Evolutionary conservation across 805 yeast species (phyloP), one percentile per base, ranked within the genome.

Genomic region (Maudiozyma saulgeensis): DNA sequence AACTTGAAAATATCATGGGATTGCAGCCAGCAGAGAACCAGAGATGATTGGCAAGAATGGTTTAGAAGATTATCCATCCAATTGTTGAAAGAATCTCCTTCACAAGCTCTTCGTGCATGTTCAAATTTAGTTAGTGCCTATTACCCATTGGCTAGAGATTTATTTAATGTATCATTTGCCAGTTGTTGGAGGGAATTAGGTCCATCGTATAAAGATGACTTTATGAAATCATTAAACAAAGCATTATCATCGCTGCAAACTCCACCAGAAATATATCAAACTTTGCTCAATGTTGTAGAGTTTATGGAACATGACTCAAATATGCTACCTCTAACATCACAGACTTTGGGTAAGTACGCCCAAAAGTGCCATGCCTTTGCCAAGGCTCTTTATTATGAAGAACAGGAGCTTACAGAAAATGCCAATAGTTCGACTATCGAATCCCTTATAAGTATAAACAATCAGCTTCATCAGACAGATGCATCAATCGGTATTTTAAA

Each of bases 11-110:
- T 80, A 42, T 87, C 90, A 1, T 93, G 99, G 98, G 96, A 89
- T 56, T 84, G 96, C 26, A 79, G 86, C 23, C 91, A 87, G 56
- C 79, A 91, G 55, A 78, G 95, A 47, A 87, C 97, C 0, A 82
- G 82, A 57, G 98, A 90, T 58, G 99, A 93, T 56, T 93, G 99
- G 99, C 91, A 86, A 58, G 98, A 93, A 61, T 93, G 99, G 99
- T 81, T 89, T 55, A 78, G 95, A 51, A 74, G 93, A 51, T 72
- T 93, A 44, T 82, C 93, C 56, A 84, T 88, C 47, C 96, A 89
- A 60, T 66, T 93, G 34, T 70, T 93, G 54, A 87, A 86, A 57
- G 96, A 90, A 62, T 87, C 96, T 35, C 96, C 99, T 2, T 87
- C 96, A 0, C 96, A 87, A 58, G 95, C 97, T 1, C 73, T 93